These are phyloP conservation scores for Calonectria pseudoturangicola DNA, from an alignment of 2,329 filamentous ascomycete species.

Conservation along the genomic window DNA sequence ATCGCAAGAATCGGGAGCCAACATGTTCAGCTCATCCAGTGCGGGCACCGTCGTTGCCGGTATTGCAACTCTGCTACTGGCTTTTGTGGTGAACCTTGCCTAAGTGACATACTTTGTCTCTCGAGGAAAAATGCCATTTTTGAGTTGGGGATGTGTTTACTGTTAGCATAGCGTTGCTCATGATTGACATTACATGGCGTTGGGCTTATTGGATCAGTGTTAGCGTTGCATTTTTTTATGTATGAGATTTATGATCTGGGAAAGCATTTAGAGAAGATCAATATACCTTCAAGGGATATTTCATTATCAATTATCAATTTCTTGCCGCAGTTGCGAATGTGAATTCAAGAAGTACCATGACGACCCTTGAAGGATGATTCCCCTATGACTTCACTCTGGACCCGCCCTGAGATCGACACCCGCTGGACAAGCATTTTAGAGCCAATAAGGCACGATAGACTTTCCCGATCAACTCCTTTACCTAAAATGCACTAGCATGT, in stretches of 20 bases:
- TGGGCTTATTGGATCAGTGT: background rate
- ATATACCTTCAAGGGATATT: background rate
- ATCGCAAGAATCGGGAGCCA: constrained; percentile 33
- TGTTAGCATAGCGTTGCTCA: constrained; percentile 12
- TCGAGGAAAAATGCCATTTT: background rate
- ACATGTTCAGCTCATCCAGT: constrained; percentile 29
- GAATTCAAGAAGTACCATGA: background rate
- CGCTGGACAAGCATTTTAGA: background rate
- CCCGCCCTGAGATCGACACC: background rate
- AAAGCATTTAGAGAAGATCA: background rate
- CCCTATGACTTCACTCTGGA: too few relatives aligned
- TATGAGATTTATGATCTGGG: background rate
- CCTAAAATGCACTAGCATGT: background rate
- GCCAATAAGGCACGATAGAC: background rate
- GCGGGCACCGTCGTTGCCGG: constrained; percentile 13
- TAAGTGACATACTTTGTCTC: constrained; percentile 11
- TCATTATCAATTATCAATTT: background rate
- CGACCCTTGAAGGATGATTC: too few relatives aligned
- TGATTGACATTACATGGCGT: background rate
- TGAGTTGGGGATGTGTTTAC: background rate
- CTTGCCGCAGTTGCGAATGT: background rate
- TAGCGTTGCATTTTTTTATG: constrained; percentile 5
- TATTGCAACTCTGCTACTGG: constrained; percentile 42
- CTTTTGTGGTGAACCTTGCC: constrained; percentile 45
- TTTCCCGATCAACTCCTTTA: too few relatives aligned